These are phyloP conservation scores for Phialophora verrucosa DNA, from an alignment of 2,329 filamentous ascomycete species.

Conservation along the genomic window DNA sequence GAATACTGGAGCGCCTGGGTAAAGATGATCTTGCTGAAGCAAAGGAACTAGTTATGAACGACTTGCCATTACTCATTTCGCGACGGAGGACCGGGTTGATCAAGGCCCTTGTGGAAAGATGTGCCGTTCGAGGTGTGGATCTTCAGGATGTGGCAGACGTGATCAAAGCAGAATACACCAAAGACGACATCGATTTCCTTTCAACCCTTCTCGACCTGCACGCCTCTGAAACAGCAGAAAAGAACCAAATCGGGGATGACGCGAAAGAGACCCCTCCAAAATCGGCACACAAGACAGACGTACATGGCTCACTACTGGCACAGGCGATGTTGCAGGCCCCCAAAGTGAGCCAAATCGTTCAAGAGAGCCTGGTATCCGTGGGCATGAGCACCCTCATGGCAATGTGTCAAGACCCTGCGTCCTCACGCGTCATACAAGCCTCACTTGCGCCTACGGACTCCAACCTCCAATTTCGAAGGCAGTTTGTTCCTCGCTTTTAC, in stretches of 20 bases:
- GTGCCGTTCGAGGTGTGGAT: slow-evolving; percentile 68
- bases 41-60: slow-evolving; percentile 72
- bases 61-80: slow-evolving; percentile 74
- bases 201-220: slow-evolving; percentile 66
- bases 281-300: slow-evolving; percentile 37
- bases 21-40: slow-evolving; percentile 82
- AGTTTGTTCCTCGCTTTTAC: slow-evolving; percentile 68
- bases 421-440: slow-evolving; percentile 68
- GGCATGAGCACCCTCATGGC: slow-evolving; percentile 62
- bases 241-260: slow-evolving; percentile 56
- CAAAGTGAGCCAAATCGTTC: slow-evolving; percentile 73
- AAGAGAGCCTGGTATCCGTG: slow-evolving; percentile 71
- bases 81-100: slow-evolving; percentile 79
- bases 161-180: slow-evolving; percentile 63
- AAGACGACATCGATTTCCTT: slow-evolving; percentile 58
- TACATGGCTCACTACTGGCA: slow-evolving; percentile 83
- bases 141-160: slow-evolving; percentile 61
- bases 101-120: slow-evolving; percentile 82
- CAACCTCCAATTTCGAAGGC: slow-evolving; percentile 61
- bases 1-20: slow-evolving; percentile 79
- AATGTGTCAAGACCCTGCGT: slow-evolving; percentile 67
- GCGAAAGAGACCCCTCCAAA: slow-evolving; percentile 53
- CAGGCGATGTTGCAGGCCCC: slow-evolving; percentile 78
- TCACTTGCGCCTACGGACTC: slow-evolving; percentile 56
- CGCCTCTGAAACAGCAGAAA: slow-evolving; percentile 43